A percentile compares a stretch with the other conserved stretches of the same genome.
Conservation (phyloP, 73 alveolate species). For the Diophrys sp. region DNA sequence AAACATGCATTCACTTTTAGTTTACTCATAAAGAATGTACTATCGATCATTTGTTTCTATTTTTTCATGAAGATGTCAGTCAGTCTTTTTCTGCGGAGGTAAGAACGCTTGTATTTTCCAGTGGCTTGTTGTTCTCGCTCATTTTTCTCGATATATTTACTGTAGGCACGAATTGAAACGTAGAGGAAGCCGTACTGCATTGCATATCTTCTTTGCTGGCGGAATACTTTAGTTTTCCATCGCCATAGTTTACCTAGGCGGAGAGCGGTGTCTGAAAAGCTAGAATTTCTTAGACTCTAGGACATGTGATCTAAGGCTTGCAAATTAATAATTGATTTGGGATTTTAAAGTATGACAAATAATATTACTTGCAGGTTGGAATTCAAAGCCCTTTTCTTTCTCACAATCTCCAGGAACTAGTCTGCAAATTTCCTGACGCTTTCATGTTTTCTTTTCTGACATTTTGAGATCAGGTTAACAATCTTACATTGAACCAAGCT, state of each 20-base stretch:
- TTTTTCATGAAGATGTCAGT: too few relatives aligned
- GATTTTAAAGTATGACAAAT: too few relatives aligned
- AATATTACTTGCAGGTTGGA: too few relatives aligned
- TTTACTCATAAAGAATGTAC: too few relatives aligned
- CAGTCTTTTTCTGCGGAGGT: too few relatives aligned
- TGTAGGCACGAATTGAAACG: background rate
- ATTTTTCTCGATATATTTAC: too few relatives aligned
- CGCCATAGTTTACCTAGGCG: background rate
- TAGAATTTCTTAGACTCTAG: background rate
- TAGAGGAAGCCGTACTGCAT: background rate
- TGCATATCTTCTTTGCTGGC: background rate
- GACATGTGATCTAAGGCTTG: background rate
- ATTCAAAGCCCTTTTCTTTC: background rate
- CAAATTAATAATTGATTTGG: background rate
- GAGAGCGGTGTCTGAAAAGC: background rate
- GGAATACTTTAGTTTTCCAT: background rate
- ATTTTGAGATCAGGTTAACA: background rate
- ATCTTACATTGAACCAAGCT: background rate
- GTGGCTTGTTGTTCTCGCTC: too few relatives aligned
- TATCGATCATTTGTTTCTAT: too few relatives aligned
- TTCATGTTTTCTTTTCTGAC: background rate
- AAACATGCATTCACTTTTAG: too few relatives aligned
- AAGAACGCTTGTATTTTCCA: too few relatives aligned
- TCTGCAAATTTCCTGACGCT: background rate
- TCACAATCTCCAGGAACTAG: background rate